Base-by-base conservation (phyloP, 208 protist genomes). In the Wallacemonas collosoma region DNA sequence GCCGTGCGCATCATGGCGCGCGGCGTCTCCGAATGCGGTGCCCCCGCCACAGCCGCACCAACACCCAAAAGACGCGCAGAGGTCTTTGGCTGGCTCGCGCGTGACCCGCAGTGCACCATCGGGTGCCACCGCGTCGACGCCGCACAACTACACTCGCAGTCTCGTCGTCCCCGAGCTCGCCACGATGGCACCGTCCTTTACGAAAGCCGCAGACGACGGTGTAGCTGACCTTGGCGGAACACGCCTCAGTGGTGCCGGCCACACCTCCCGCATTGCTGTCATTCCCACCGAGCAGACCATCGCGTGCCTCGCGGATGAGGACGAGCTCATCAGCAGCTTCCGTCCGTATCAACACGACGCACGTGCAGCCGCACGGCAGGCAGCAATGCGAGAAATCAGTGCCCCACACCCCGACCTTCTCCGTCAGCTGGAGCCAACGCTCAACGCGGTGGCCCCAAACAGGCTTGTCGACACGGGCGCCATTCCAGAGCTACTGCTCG, bases 241-340 rank as follows among this genome's bases (percentile, higher is more conserved):
- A 1, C 73, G 76, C 14, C 74, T 89, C 14, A 78, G 70, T 5
- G 83, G 82, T n/a, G 77, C 77, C n/a, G 89, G 89, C 47, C 90
- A 90, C 76, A 79, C 84, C 58, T 87, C 86, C 9, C 77, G 90
- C 39, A 84, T 94, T 57, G 80, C 73, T 15, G 76, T 89, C 53
- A 74, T 94, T 5, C 89, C 89, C 2, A 91, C 86, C 17, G 80
- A 76, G 38, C 65, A 82, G 9, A 91, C 81, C 48, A 76, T 85
- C 39, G 58, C 73, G 45, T 80, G 81, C 69, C 89, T 94, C 47
- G 89, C 83, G 15, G 89, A 94, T 53, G 81, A 91, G 55, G 86
- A 87, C 73, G 89, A 94, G 67, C 74, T 94, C 44, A 90, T 91
- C 75, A 94, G 89, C 82, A 94, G 89, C 71, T 90, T 94, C 63